Conservation (phyloP, 1,284 basidiomycete species). For the Apiotrichum mycotoxinovorans region DNA sequence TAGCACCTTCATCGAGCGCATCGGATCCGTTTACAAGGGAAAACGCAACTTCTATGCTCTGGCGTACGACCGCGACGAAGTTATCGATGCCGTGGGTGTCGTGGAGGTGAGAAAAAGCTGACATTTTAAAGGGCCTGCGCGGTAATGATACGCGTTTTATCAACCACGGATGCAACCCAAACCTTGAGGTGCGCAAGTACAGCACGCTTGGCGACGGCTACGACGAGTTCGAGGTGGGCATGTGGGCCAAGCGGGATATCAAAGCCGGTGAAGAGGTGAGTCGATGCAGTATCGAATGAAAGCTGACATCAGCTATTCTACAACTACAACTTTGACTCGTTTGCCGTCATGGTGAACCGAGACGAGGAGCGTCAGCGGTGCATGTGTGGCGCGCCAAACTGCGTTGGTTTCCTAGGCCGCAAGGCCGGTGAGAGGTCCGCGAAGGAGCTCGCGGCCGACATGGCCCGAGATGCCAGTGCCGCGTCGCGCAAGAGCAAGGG, state of each 20-base stretch:
- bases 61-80: constrained; percentile 52
- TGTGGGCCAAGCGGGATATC: constrained; percentile 51
- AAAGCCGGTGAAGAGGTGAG: constrained; percentile 50
- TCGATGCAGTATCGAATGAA: background rate
- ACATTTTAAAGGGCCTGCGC: constrained; percentile 44
- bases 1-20: constrained; percentile 44
- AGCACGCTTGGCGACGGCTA: constrained; percentile 43
- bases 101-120: background rate
- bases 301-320: constrained; percentile 37
- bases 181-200: constrained; percentile 49
- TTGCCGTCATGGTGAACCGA: constrained; percentile 28
- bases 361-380: constrained; percentile 44
- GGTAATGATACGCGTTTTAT: constrained; percentile 54
- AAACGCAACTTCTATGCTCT: constrained; percentile 51
- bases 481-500: constrained; percentile 3
- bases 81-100: constrained; percentile 51
- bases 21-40: constrained; percentile 39
- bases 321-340: constrained; percentile 50
- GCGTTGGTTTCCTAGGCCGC: constrained; percentile 47
- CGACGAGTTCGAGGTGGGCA: constrained; percentile 52
- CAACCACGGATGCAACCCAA: constrained; percentile 52
- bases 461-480: constrained; percentile 4
- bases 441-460: constrained; percentile 25
- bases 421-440: constrained; percentile 32
- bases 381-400: constrained; percentile 47